phyloP scores from a whole-genome alignment of 148 eudicot species.

The Camellia granthamiana region DNA sequence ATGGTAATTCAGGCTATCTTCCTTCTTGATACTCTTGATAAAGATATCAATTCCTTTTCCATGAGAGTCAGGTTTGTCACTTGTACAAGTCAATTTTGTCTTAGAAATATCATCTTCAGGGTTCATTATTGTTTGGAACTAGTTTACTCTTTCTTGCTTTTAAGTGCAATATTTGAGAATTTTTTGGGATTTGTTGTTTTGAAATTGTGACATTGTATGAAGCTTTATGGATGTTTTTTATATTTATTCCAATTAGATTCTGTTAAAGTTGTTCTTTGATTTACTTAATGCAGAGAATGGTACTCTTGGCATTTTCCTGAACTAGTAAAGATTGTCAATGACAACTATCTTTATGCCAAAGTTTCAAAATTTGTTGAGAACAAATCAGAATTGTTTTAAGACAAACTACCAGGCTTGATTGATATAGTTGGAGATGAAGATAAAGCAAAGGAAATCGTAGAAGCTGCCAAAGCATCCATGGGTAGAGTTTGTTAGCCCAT shows the following conservation, averaged over 20 bases:
- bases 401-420: slow-evolving; percentile 58
- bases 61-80: slow-evolving; percentile 94
- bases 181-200: not conserved
- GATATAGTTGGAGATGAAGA: slow-evolving; percentile 93
- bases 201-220: not conserved
- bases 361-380: slow-evolving; percentile 72
- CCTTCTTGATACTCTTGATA: slow-evolving; percentile 95
- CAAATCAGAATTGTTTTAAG: slow-evolving; percentile 78
- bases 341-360: slow-evolving; percentile 88
- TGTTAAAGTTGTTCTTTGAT: slow-evolving; percentile 2
- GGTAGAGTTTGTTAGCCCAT: slow-evolving; percentile 37
- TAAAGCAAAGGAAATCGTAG: slow-evolving; percentile 91
- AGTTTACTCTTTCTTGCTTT: not conserved
- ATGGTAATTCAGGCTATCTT: slow-evolving; percentile 97
- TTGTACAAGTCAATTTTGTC: slow-evolving; percentile 3
- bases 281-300: slow-evolving; percentile 71
- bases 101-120: not conserved
- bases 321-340: slow-evolving; percentile 80
- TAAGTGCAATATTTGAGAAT: not conserved
- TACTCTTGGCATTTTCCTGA: slow-evolving; percentile 98
- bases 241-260: not conserved
- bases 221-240: not conserved
- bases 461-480: slow-evolving; percentile 98
- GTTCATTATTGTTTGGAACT: not conserved
- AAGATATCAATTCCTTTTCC: slow-evolving; percentile 84